Evolutionary conservation across 805 yeast genomes (phyloP), one percentile per base, ranked within the genome.

Genomic region (Lipomyces sp.): DNA sequence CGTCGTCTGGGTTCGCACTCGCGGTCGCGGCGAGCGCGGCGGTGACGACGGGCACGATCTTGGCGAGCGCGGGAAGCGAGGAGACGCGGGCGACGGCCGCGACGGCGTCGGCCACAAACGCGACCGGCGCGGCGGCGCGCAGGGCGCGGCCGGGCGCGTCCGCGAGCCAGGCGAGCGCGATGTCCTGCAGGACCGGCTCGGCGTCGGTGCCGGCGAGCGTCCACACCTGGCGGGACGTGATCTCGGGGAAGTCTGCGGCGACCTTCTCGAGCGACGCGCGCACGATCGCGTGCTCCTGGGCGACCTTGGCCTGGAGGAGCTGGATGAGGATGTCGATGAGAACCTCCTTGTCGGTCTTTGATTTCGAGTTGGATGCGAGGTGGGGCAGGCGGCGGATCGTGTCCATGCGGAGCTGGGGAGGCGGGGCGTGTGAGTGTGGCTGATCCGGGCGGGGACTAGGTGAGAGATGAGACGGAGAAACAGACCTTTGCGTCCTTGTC

Each of bases 201-300:
- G 18, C 39, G 7, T 14, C 29, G 3, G 44, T 18, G 14, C 45
- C 23, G 24, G 45, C 47, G 14, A 43, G 18, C 6, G 45, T 33
- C 59, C 59, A 55, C 11, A 55, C 4, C 32, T 50, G 49, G 13
- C 46, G 40, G 4, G 54, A 19, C 26, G 45, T 44, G 23, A 46
- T 41, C n/a, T 31, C 45, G 5, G 55, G 58, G 6, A 47, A 36
- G 13, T 37, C 45, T 11, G 16, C 24, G 4, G 44, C 31, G 10
- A 45, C 26, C 18, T 35, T 34, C n/a, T 33, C 47, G 8, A 55
- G 39, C 13, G 47, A 34, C 3, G 33, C n/a, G n/a, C 32, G 29
- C 6, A 48, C 58, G 16, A 26, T 28, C 22, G 45, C 38, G 6
- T 46, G 47, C 41, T 55, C 59, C 2, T 48, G 29, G 11, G 47